Evolutionary conservation across 176 grass and related monocot species (phyloP).

Genomic region (Microstegium vimineum): DNA sequence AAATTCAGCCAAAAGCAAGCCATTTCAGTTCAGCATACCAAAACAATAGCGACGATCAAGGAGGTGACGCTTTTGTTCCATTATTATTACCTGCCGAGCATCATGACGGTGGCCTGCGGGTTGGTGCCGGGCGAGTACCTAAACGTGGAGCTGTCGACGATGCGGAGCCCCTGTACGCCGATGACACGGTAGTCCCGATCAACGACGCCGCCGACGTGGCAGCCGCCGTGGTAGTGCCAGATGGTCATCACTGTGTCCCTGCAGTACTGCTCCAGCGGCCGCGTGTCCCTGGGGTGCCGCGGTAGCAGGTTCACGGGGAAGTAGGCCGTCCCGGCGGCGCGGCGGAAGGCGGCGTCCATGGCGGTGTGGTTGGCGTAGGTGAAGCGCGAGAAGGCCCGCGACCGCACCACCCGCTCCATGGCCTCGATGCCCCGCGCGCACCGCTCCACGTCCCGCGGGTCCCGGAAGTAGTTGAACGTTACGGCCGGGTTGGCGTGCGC

Average conservation of each 20-base stretch:
- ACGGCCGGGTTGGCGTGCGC: slow-evolving; percentile 49
- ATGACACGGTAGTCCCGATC: slow-evolving; percentile 37
- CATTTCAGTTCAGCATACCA: background rate
- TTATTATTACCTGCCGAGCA: slow-evolving; percentile 60
- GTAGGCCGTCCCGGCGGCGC: background rate
- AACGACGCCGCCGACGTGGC: slow-evolving; percentile 51
- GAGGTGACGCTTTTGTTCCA: too few relatives aligned
- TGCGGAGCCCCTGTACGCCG: slow-evolving; percentile 35
- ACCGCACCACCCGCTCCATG: slow-evolving; percentile 47
- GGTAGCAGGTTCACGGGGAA: slow-evolving; percentile 48
- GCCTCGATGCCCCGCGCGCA: slow-evolving; percentile 57
- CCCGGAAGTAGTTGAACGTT: slow-evolving; percentile 78
- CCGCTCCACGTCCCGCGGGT: slow-evolving; percentile 50
- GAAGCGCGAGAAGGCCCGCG: slow-evolving; percentile 42
- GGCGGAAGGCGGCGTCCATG: slow-evolving; percentile 31
- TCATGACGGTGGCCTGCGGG: slow-evolving; percentile 92
- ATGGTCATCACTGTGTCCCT: slow-evolving; percentile 74
- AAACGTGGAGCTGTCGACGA: slow-evolving; percentile 73
- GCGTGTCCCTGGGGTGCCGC: slow-evolving; percentile 28
- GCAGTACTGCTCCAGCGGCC: slow-evolving; percentile 51
- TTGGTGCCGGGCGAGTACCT: slow-evolving; percentile 76
- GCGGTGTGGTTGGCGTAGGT: slow-evolving; percentile 33
- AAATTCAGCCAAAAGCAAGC: background rate
- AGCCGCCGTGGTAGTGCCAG: slow-evolving; percentile 83
- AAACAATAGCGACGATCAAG: background rate